Evolutionary conservation across 345 rosid species (phyloP).

Genomic region (Eucalyptus erythrocorys): DNA sequence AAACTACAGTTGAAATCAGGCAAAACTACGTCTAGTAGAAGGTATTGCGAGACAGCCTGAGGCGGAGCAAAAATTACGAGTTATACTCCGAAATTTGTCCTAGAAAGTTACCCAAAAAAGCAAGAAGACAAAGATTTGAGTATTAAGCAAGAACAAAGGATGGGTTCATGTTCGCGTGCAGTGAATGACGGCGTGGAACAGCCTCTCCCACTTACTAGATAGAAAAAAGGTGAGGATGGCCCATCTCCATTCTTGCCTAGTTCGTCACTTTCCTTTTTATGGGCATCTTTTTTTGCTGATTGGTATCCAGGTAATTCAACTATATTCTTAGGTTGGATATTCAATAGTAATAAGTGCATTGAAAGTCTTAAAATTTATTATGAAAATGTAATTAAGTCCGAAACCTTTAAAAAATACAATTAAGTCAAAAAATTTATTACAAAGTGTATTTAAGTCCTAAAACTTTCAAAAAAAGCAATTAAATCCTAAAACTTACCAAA

Average conservation of each 20-base stretch:
- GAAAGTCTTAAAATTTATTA: too few relatives aligned
- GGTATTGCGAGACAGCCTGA: too few relatives aligned
- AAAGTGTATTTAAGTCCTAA: fast-evolving
- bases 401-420: too few relatives aligned
- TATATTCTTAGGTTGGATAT: background rate
- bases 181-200: background rate
- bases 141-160: background rate
- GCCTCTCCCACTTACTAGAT: background rate
- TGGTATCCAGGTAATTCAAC: background rate
- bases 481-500: too few relatives aligned
- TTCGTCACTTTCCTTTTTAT: background rate
- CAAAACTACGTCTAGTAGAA: background rate
- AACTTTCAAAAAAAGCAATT: too few relatives aligned
- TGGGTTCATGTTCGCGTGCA: background rate
- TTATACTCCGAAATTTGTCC: background rate
- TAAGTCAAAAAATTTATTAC: fast-evolving
- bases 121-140: background rate
- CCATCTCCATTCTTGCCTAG: background rate
- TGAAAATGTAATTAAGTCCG: too few relatives aligned
- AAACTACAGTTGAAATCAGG: background rate
- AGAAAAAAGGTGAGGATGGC: background rate
- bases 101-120: background rate
- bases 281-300: background rate
- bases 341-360: too few relatives aligned
- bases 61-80: too few relatives aligned